Conservation (phyloP, 306 rosid species). For the Vicia sativa region DNA sequence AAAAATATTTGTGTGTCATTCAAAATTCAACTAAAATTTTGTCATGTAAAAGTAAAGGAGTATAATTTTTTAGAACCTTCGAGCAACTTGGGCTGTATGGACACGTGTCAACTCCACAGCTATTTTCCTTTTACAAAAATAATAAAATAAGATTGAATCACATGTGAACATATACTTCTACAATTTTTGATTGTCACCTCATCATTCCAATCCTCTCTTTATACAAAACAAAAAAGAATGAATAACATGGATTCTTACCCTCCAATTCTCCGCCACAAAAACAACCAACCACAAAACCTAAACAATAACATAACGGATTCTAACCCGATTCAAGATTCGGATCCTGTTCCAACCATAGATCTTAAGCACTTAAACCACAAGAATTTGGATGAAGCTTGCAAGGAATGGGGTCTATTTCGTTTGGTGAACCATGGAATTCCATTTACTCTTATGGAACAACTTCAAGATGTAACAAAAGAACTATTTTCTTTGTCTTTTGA, state of each 20-base stretch:
- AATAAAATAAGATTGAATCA: background rate
- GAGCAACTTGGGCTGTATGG: background rate
- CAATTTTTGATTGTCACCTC: background rate
- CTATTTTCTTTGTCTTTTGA: slow-evolving; percentile 56
- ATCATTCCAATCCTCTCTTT: background rate
- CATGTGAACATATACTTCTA: background rate
- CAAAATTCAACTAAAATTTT: too few species aligned
- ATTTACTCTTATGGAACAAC: slow-evolving; percentile 46
- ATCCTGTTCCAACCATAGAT: slow-evolving; percentile 58
- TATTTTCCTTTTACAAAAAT: background rate
- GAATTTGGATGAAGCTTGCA: slow-evolving; percentile 56
- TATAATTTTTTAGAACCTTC: too few species aligned
- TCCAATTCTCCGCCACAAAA: slow-evolving; percentile 45
- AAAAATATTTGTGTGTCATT: too few species aligned
- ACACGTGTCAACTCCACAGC: slow-evolving; percentile 23
- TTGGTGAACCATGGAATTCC: slow-evolving; percentile 79
- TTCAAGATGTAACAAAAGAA: slow-evolving; percentile 42
- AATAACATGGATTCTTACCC: slow-evolving; percentile 54
- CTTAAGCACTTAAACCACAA: slow-evolving; percentile 37
- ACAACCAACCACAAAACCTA: background rate
- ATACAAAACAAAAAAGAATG: background rate
- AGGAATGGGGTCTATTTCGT: slow-evolving; percentile 70
- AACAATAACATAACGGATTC: background rate
- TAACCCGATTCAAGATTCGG: slow-evolving; percentile 12
- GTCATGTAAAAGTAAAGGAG: too few species aligned